These are phyloP conservation scores for Prunella vulgaris DNA, from an alignment of 257 asterid genomes.

Conservation along the genomic window DNA sequence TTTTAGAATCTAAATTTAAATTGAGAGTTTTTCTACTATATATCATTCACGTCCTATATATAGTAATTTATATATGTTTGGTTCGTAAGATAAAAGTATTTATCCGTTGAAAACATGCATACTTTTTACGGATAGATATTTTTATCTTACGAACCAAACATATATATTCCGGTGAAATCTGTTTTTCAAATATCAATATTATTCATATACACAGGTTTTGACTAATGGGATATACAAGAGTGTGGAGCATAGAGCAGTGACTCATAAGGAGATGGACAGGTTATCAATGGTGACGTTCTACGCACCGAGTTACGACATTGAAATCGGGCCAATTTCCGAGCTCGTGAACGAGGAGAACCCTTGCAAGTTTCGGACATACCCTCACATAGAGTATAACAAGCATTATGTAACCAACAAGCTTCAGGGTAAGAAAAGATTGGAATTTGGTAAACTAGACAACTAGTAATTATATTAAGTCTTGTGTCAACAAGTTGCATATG, in stretches of 20 bases:
- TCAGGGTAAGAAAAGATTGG: constrained; percentile 84
- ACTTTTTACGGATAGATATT: no score
- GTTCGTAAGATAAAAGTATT: no score
- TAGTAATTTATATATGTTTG: no score
- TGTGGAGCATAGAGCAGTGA: constrained; percentile 94
- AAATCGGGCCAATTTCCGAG: constrained; percentile 64
- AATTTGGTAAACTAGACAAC: constrained; percentile 66
- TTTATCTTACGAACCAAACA: no score
- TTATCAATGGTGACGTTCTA: constrained; percentile 94
- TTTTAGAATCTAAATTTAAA: no score
- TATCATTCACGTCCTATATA: no score
- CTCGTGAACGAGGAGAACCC: constrained; percentile 50
- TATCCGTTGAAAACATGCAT: no score
- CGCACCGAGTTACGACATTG: constrained; percentile 86
- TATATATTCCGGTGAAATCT: no score
- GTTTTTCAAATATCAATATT: no score
- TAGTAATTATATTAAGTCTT: no score
- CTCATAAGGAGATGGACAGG: constrained; percentile 68
- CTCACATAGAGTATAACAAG: constrained; percentile 89
- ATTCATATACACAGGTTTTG: constrained; percentile 49
- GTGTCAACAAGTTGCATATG: no score
- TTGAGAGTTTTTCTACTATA: no score
- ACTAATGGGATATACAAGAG: constrained; percentile 92
- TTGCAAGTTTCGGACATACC: constrained; percentile 73
- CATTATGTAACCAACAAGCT: constrained; percentile 88